Base-by-base conservation (phyloP, 148 eudicot species). In the Rhododendron henanense region DNA sequence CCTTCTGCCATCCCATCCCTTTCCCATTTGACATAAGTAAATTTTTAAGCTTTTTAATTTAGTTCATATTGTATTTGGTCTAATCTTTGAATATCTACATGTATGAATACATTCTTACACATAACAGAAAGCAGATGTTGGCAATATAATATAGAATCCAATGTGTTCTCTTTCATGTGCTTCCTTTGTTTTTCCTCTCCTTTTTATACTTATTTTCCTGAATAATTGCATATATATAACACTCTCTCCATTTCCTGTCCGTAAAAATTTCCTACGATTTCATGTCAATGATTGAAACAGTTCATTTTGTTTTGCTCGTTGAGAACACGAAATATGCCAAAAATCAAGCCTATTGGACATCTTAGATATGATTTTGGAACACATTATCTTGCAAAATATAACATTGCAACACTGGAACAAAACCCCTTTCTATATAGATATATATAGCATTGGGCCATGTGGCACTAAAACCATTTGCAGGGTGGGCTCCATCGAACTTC, bases 1-100 rank as follows among this genome's bases (percentile, higher is more conserved):
- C 89, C 87, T 10, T 41, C 51, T 76, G 69, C 69, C 35, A 23
- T 75, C n/a, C 83, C 21, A 50, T 59, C 25, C n/a, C n/a, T 59
- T 59, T 59, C 79, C 79, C 85, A 47, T 8, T 16, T 45, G 85
- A 2, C 78, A 45, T 5, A 41, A 41, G 45, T 41, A 41, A 18
- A 16, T 28, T 78, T 78, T 51, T 15, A 6, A 50, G 19, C 19
- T 25, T 80, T 79, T 15, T 28, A 31, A 51, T 16, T 23, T 14
- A 31, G 14, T 53, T 15, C 19, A 51, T 16, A 13, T 37, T 4
- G 5, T 33, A 14, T 69, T 69, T 69, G 35, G 15, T 71, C 5
- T 14, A 71, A 67, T 13, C 39, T 71, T 10, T 67, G 4, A 63
- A 21, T n/a, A 2, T 63, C 69, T 63, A 65, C 13, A 71, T 71